Evolutionary conservation across 2,329 filamentous ascomycete species (phyloP), one percentile per base, ranked within the genome.

Genomic region (Colletotrichum sp.): DNA sequence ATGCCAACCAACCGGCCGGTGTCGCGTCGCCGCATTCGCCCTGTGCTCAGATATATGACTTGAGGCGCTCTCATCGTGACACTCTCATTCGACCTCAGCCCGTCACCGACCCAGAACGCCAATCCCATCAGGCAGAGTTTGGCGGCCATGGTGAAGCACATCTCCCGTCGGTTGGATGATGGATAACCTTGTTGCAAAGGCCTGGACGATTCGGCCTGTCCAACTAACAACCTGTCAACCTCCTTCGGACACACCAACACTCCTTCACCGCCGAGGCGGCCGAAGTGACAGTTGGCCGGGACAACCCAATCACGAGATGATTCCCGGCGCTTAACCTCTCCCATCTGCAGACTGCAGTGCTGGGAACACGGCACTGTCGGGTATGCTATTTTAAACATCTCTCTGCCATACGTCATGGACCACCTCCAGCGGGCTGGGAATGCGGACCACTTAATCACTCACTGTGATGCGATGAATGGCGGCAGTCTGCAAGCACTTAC

Each of bases 401-500:
- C 21, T 28, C 12, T 18, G 57, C 26, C 16, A 34, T 71, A 69
- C 64, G 64, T 75, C 70, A 73, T 38, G 30, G 8, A 32, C 8
- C 58, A 65, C 32, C 52, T 69, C 74, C 74, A 60, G 32, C n/a
- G 28, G 48, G 57, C 26, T 66, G 70, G 70, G 43, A 48, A 61
- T 60, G 64, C 65, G 58, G 58, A 21, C 63, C 64, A 38, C 21
- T 73, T 61, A 30, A 21, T 43, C 32, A 64, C 34, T 64, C n/a
- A 16, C 43, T 13, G 12, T 9, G 24, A 76, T 63, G 18, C 38
- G 70, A 65, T 76, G 70, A 12, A 52, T 52, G 43, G 43, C n/a
- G 43, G 64, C 65, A 65, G 74, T 48, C 70, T 76, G 74, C 74
- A 76, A 74, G 70, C 74, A 76, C 70, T 74, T 68, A 73, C 70